Conservation (phyloP, 2,329 filamentous ascomycete species). For the Penicillium sp. region DNA sequence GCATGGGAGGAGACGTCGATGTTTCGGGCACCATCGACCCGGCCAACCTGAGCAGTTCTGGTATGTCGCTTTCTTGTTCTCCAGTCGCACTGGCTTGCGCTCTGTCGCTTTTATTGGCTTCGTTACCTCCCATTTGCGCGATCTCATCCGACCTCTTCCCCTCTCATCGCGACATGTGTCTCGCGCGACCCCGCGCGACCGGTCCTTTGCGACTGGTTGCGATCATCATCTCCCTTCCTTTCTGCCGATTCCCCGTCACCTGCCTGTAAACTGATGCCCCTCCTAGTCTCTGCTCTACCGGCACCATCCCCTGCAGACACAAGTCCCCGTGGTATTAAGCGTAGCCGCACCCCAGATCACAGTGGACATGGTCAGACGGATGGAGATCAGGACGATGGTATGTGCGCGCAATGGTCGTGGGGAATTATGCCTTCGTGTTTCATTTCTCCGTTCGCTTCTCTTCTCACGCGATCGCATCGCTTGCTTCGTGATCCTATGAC, state of each 20-base stretch:
- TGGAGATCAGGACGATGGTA: conserved; percentile 67
- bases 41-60: conserved; percentile 72
- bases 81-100: not conserved
- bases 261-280: conserved; percentile 31
- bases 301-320: conserved; percentile 44
- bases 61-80: conserved; percentile 49
- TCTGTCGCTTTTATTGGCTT: conserved; percentile 4
- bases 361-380: conserved; percentile 54
- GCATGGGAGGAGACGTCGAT: conserved; percentile 53
- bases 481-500: conserved; percentile 1
- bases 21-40: conserved; percentile 88
- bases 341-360: conserved; percentile 68
- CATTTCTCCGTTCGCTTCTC: conserved; percentile 27
- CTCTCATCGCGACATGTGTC: not conserved
- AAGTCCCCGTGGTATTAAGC: conserved; percentile 66
- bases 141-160: not conserved
- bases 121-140: not conserved
- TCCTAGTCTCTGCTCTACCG: conserved; percentile 34
- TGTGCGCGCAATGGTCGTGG: conserved; percentile 40
- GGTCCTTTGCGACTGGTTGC: not conserved
- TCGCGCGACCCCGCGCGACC: conserved; percentile 7
- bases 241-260: conserved; percentile 19
- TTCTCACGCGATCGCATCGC: conserved; percentile 30
- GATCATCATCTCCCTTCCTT: conserved; percentile 3
- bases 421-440: too few relatives aligned